Evolutionary conservation across 139 green algal genomes (phyloP), one percentile per base, ranked within the genome.

Genomic region (Chlorella sp.): DNA sequence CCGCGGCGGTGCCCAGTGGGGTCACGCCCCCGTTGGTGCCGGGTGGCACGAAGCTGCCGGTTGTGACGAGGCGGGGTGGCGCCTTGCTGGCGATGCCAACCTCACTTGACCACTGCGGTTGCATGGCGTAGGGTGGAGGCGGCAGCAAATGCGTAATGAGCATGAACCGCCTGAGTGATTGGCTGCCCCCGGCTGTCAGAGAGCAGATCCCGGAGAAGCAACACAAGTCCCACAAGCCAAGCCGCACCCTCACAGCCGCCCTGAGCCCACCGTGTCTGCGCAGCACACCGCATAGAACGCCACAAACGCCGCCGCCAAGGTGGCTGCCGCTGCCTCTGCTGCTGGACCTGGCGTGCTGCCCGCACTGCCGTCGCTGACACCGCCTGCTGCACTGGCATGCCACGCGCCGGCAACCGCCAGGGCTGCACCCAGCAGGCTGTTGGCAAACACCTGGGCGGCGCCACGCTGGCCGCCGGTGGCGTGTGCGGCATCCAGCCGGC

Each of bases 1-100:
- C 93, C 3, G 95, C 94, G 7, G 76, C 87, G 13, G 96, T 74
- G 25, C 96, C 96, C 71, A 96, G 82, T 60, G 83, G 36, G 0
- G 94, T 97, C 0, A 99, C 93, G 16, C 93, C 96, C 3, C 96
- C 96, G 87, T 99, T 96, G 28, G 94, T 97, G 71, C 96, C 96
- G 4, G 87, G 88, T 0, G 89, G 80, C 26, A 95, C 93, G 21
- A 67, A 72, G 12, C 94, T 83, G n/a, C 93, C n/a, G 0, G 89
- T 95, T 21, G 96, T 99, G 84, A 99, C 94, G 3, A 99, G 93
- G 25, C 93, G 88, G 0, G 97, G 97, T 69, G 85, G 30, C 30
- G 60, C 26, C 18, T 79, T n/a, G 39, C 81, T 92, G 20, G 98
- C 91, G 34, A 97, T 89, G 1, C 96, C 96, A 6, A 99, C 44